These are phyloP conservation scores for Circinella umbellata DNA, from an alignment of 371 early-diverging fungal genomes.

Conservation along the genomic window DNA sequence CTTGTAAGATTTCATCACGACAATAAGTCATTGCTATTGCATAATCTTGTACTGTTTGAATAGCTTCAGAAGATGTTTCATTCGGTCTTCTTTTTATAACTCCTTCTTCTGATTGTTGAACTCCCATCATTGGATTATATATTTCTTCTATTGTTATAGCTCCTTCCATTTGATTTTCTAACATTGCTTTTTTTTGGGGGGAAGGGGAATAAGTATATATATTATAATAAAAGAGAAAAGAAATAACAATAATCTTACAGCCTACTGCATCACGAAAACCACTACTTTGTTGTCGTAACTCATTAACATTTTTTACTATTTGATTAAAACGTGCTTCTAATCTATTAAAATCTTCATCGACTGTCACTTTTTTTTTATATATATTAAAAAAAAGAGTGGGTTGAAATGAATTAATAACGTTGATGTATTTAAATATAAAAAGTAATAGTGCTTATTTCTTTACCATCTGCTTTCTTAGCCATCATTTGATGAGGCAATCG, in stretches of 20 bases:
- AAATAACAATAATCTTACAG: slow-evolving; percentile 34
- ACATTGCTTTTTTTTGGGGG: slow-evolving; percentile 45
- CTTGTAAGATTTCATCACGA: slow-evolving; percentile 66
- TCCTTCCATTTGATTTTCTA: slow-evolving; percentile 65
- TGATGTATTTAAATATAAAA: too few species aligned
- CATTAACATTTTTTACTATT: slow-evolving; percentile 55
- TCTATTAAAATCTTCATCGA: slow-evolving; percentile 69
- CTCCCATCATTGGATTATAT: slow-evolving; percentile 41
- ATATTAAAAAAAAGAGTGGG: neutral
- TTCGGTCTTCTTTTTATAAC: slow-evolving; percentile 41
- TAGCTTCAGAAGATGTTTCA: slow-evolving; percentile 54
- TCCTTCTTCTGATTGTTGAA: slow-evolving; percentile 34
- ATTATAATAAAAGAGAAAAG: too few species aligned
- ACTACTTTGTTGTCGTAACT: slow-evolving; percentile 68
- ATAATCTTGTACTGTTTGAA: slow-evolving; percentile 67
- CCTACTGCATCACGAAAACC: slow-evolving; percentile 79
- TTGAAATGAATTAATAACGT: too few species aligned
- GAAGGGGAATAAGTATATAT: neutral
- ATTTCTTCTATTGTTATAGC: slow-evolving; percentile 61
- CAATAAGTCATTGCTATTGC: slow-evolving; percentile 62
- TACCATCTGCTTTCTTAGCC: slow-evolving; percentile 49
- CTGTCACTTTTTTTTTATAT: slow-evolving; percentile 50
- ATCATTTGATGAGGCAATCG: slow-evolving; percentile 43
- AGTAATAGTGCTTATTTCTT: neutral
- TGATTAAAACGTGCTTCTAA: slow-evolving; percentile 65